Conservation (phyloP, 1,284 basidiomycete species). For the Malassezia sympodialis region DNA sequence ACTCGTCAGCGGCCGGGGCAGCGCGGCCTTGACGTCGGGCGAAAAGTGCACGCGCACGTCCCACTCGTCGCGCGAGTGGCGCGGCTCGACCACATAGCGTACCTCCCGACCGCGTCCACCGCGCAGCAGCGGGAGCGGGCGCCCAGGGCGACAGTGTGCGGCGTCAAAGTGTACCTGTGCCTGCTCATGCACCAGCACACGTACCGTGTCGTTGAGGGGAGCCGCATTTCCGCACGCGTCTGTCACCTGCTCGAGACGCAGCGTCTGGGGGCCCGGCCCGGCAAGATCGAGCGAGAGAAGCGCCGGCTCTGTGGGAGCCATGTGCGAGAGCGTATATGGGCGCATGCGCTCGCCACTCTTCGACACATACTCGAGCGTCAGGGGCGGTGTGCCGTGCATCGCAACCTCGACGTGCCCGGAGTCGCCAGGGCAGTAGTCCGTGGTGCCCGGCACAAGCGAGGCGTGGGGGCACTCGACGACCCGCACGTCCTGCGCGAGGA, state of each 20-base stretch:
- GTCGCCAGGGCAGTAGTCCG: constrained; percentile 35
- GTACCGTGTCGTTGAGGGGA: background rate
- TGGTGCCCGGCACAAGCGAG: constrained; percentile 19
- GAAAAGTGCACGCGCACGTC: constrained; percentile 23
- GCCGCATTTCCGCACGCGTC: constrained; percentile 43
- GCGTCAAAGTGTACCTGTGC: constrained; percentile 64
- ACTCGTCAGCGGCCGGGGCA: constrained; percentile 10
- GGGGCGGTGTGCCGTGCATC: constrained; percentile 36
- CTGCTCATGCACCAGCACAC: constrained; percentile 63
- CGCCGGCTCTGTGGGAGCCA: background rate
- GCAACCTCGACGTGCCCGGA: constrained; percentile 27
- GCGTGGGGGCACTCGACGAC: constrained; percentile 41
- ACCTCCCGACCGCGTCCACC: constrained; percentile 18
- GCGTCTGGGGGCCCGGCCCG: constrained; percentile 29
- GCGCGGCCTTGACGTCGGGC: constrained; percentile 21
- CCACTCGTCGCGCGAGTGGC: background rate
- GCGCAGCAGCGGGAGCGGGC: constrained; percentile 64
- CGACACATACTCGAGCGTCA: constrained; percentile 33
- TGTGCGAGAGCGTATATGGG: constrained; percentile 1
- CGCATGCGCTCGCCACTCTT: constrained; percentile 10
- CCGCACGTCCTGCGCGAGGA: constrained; percentile 27
- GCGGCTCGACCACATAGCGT: constrained; percentile 15
- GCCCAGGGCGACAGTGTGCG: constrained; percentile 58
- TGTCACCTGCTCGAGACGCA: constrained; percentile 28
- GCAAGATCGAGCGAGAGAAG: constrained; percentile 24